Evolutionary conservation across 345 rosid genomes (phyloP).

Genomic region (Kandelia obovata): DNA sequence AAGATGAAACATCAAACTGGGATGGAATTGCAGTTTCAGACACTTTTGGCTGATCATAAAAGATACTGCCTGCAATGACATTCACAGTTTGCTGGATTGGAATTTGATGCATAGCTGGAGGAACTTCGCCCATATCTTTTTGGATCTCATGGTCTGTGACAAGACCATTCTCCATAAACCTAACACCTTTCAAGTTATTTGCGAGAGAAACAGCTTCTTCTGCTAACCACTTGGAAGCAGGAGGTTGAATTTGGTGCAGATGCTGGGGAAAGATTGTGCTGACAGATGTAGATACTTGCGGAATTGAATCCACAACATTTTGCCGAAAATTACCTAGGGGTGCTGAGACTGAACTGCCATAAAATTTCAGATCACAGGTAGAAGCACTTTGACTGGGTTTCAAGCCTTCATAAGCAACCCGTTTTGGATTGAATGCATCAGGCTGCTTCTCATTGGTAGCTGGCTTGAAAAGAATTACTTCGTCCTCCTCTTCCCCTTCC

Average conservation of each 20-base stretch:
- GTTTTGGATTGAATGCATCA: conserved; percentile 38
- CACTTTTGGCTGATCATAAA: conserved; percentile 41
- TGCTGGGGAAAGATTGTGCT: conserved; percentile 40
- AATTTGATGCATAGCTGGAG: conserved; percentile 32
- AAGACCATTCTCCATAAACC: conserved; percentile 58
- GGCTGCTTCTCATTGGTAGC: conserved; percentile 53
- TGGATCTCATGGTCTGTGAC: conserved; percentile 45
- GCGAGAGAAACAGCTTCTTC: conserved; percentile 54
- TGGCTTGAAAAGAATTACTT: conserved; percentile 93
- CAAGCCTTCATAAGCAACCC: conserved; percentile 42
- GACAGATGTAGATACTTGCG: conserved; percentile 38
- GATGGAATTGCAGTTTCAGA: conserved; percentile 46
- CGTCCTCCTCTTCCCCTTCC: conserved; percentile 84
- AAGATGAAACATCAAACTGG: conserved; percentile 41
- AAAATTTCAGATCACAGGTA: conserved; percentile 36
- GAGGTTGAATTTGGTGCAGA: conserved; percentile 42
- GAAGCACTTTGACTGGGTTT: conserved; percentile 39
- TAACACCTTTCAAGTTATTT: conserved; percentile 50
- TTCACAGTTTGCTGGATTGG: conserved; percentile 44
- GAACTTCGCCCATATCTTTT: conserved; percentile 37
- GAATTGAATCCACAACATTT: conserved; percentile 36
- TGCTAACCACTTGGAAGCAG: conserved; percentile 47
- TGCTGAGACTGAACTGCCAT: conserved; percentile 33
- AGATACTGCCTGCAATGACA: conserved; percentile 32
- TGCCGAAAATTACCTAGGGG: conserved; percentile 42